Conservation (phyloP, 129 eudicot genomes). For the Flaveria ramosissima region DNA sequence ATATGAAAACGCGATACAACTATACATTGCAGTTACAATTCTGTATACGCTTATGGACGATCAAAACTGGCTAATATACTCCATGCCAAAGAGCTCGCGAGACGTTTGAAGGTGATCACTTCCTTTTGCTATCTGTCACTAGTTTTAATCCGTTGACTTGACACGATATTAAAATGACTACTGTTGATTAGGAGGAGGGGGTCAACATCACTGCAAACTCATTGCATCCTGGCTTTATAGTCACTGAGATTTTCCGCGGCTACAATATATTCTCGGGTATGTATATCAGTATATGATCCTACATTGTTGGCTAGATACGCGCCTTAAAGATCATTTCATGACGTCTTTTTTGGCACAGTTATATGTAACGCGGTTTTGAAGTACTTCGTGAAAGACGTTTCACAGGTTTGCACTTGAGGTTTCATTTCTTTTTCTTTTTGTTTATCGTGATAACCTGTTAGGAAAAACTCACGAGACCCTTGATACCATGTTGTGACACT, state of each 20-base stretch:
- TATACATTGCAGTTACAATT: conserved; percentile 16
- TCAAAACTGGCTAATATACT: conserved; percentile 41
- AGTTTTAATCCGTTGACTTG: neutral
- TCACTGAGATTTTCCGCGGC: conserved; percentile 33
- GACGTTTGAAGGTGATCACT: conserved; percentile 31
- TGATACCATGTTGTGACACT: neutral
- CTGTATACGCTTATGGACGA: conserved; percentile 32
- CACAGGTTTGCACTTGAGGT: conserved; percentile 30
- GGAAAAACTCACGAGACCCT: neutral
- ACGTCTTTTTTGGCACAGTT: conserved; percentile 11
- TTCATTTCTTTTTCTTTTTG: neutral
- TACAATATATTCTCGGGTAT: conserved; percentile 28
- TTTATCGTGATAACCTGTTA: neutral
- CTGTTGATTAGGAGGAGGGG: conserved; percentile 19
- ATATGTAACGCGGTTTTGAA: conserved; percentile 22
- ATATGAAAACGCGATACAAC: neutral
- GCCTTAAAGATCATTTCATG: neutral
- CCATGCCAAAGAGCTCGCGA: conserved; percentile 40
- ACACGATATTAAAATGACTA: neutral
- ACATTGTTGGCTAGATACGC: conserved; percentile 9
- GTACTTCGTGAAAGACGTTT: conserved; percentile 26
- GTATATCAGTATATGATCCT: neutral
- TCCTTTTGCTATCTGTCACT: neutral
- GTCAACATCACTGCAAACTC: conserved; percentile 34
- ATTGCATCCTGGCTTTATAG: conserved; percentile 34